Percentiles rank a stretch among this genome's conserved stretches.
Evolutionary conservation across 257 asterid genomes (phyloP).

Genomic region (Forsythia viridissima): DNA sequence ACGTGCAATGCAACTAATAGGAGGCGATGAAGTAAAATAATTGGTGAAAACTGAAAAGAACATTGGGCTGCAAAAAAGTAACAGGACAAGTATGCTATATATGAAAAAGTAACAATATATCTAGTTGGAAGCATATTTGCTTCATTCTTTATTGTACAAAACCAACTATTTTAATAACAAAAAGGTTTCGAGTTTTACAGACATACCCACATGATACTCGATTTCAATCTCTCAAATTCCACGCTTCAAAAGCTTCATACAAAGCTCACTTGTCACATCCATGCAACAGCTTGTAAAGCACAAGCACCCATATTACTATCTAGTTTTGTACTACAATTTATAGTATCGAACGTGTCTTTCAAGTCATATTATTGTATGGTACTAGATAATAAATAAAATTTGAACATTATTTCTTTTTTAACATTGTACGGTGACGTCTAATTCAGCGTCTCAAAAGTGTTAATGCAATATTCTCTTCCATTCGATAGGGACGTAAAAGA

Average conservation of each 20-base stretch:
- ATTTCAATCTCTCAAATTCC: conserved; percentile 5
- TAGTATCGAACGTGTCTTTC: background rate
- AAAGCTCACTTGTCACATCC: background rate
- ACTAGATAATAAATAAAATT: too few relatives aligned
- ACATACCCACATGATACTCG: conserved; percentile 43
- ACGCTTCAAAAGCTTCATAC: background rate
- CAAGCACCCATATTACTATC: background rate
- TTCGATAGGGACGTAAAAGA: background rate
- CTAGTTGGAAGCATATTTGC: conserved; percentile 28
- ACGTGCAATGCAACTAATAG: background rate
- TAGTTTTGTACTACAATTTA: too few relatives aligned
- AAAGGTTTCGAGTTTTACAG: conserved; percentile 16
- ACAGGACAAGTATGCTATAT: conserved; percentile 27
- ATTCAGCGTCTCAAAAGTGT: too few relatives aligned
- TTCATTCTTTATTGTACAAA: conserved; percentile 1
- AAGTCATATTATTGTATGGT: background rate
- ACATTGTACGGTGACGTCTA: too few relatives aligned
- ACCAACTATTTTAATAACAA: background rate
- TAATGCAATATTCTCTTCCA: too few relatives aligned
- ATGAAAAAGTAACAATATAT: conserved; percentile 6
- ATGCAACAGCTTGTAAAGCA: background rate
- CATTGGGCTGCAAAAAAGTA: conserved; percentile 4
- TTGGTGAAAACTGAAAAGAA: background rate
- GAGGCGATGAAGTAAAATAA: conserved; percentile 17
- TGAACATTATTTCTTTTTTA: too few relatives aligned